Evolutionary conservation across 1,284 basidiomycete species (phyloP).

Genomic region (Malassezia yamatoensis): DNA sequence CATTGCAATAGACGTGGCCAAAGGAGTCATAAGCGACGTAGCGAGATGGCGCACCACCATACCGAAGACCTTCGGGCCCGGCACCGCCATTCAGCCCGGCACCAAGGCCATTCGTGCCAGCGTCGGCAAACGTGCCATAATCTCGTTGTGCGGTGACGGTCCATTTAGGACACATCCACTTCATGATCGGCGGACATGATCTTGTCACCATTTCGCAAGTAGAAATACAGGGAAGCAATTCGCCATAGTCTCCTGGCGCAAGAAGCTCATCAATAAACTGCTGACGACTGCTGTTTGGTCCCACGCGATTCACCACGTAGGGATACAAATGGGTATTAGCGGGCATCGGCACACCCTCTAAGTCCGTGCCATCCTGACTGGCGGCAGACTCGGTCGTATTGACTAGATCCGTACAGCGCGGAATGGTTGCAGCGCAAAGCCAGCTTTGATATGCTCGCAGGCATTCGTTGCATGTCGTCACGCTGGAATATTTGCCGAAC

Average conservation of each 20-base stretch:
- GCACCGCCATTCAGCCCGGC: conserved; percentile 36
- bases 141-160: conserved; percentile 41
- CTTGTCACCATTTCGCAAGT: conserved; percentile 41
- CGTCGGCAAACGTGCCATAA: conserved; percentile 46
- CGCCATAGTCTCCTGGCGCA: conserved; percentile 33
- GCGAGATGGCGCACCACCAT: conserved; percentile 30
- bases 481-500: conserved; percentile 48
- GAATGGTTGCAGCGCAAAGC: conserved; percentile 49
- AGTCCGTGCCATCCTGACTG: conserved; percentile 24
- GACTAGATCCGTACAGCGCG: conserved; percentile 47
- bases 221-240: conserved; percentile 43
- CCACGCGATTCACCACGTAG: conserved; percentile 39
- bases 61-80: conserved; percentile 30
- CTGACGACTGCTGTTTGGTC: conserved; percentile 26
- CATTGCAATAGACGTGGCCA: conserved; percentile 43
- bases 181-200: conserved; percentile 37
- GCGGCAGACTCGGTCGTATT: conserved; percentile 32
- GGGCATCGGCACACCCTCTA: conserved; percentile 31
- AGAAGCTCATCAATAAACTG: conserved; percentile 34
- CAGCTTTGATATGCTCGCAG: conserved; percentile 47
- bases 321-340: conserved; percentile 32
- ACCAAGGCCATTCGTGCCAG: conserved; percentile 30
- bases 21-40: conserved; percentile 45
- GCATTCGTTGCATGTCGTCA: conserved; percentile 49
- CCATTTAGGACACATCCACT: conserved; percentile 43